Base-by-base conservation (phyloP, 768 basidiomycete genomes). In the Phallus indusiatus region DNA sequence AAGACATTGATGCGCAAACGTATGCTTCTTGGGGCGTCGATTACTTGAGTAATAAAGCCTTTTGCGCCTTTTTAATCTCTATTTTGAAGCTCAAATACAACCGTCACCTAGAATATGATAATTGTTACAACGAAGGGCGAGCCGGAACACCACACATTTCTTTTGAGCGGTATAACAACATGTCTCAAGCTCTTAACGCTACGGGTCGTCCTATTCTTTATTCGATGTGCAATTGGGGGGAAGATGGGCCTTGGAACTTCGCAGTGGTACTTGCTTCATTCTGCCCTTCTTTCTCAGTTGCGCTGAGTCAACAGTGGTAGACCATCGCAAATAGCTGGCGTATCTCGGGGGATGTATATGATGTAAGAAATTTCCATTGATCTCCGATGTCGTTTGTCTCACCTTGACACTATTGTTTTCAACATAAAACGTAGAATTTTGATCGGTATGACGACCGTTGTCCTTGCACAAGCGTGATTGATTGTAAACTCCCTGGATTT, bases 21-120 rank as follows among this genome's bases (percentile, higher is more conserved):
- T 81, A 78, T 59, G 76, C 78, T 8, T 70, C 71, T 18, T 80
- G 79, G 78, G 78, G 78, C 37, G 75, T 75, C 20, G 65, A 66
- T 51, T 66, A 65, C 36, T 28, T 66, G 12, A 42, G 42, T 42
- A 42, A 2, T 14, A 14, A 5, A 14, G 12, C n/a, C 42, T 10
- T 11, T 42, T 10, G n/a, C n/a, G n/a, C 2, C n/a, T 42, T 42
- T n/a, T 42, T 42, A n/a, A n/a, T n/a, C n/a, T n/a, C n/a, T 12
- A 5, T 42, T 12, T 42, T 42, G 42, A 42, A n/a, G 21, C 3
- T 3, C 47, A 9, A 48, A 9, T 21, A n/a, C n/a, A n/a, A n/a
- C 33, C 20, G 11, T 51, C 1, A 14, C 33, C 12, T 16, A 64
- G 65, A 75, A 62, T 75, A 75, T 54, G 73, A 75, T 62, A 75